A percentile compares a stretch with the other conserved stretches of the same genome.
Conservation (phyloP, 352 stramenopile species). For the Pythium coloratum region DNA sequence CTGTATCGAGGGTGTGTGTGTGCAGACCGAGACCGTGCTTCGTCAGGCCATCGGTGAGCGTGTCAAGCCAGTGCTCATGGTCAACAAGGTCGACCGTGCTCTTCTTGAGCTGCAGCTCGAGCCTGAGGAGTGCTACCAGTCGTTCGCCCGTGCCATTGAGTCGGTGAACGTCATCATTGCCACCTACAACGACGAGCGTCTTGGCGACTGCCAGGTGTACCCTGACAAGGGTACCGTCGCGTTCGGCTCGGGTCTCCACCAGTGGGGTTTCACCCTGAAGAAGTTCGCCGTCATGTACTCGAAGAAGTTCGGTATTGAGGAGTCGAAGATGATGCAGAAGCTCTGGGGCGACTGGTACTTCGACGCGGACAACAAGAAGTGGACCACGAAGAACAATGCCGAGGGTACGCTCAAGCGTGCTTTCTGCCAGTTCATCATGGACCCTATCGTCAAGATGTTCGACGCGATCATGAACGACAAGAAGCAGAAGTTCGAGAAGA, state of each 20-base stretch:
- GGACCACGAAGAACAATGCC: conserved; percentile 94
- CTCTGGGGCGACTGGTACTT: conserved; percentile 99
- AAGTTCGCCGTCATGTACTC: conserved; percentile 99
- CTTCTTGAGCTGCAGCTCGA: conserved; percentile 98
- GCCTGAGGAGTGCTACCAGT: conserved; percentile 99
- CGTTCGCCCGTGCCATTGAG: conserved; percentile 98
- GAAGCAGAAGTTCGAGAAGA: conserved; percentile 98
- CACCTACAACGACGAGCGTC: conserved; percentile 98
- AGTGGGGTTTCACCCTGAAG: conserved; percentile 99
- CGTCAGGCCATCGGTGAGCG: conserved; percentile 97
- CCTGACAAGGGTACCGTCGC: conserved; percentile 98
- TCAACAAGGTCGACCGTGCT: conserved; percentile 99
- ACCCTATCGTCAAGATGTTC: conserved; percentile 99
- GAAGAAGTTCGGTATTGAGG: conserved; percentile 98
- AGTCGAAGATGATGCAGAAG: conserved; percentile 99
- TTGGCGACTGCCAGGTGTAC: conserved; percentile 98
- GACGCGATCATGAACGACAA: conserved; percentile 99
- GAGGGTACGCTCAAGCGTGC: conserved; percentile 94
- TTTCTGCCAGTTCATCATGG: conserved; percentile 99
- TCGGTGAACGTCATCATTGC: conserved; percentile 99
- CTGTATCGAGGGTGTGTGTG: conserved; percentile 99
- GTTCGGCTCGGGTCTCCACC: conserved; percentile 99
- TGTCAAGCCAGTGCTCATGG: conserved; percentile 98
- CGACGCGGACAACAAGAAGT: conserved; percentile 95
- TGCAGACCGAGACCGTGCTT: conserved; percentile 99